A percentile compares a stretch with the other conserved stretches of the same genome.
Conservation (phyloP, 306 rosid species). For the Ziziphus jujuba region DNA sequence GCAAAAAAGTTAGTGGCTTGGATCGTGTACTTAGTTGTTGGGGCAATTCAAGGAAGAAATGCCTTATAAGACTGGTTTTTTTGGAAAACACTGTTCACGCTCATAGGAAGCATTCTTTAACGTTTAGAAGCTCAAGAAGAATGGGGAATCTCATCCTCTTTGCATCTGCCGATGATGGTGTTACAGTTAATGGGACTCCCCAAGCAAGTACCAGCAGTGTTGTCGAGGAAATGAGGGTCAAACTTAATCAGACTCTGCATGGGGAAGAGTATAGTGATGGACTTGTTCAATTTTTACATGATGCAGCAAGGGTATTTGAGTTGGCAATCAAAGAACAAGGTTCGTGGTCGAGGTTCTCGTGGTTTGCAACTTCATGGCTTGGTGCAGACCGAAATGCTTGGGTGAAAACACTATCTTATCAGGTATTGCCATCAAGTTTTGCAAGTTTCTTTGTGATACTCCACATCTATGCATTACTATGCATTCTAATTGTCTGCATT, state of each 20-base stretch:
- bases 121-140: conserved; percentile 44
- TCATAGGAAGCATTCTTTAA: conserved; percentile 43
- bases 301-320: conserved; percentile 90
- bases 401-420: conserved; percentile 81
- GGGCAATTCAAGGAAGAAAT: conserved; percentile 68
- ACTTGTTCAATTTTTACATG: conserved; percentile 84
- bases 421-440: conserved; percentile 47
- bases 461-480: not conserved
- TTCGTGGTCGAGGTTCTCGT: conserved; percentile 47
- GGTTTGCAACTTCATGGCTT: conserved; percentile 92
- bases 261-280: conserved; percentile 66
- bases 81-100: conserved; percentile 35
- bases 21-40: conserved; percentile 49
- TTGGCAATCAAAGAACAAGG: conserved; percentile 76
- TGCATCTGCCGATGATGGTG: conserved; percentile 80
- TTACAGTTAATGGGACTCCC: conserved; percentile 73
- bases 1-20: conserved; percentile 45
- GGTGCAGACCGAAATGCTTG: conserved; percentile 87
- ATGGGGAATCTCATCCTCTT: conserved; percentile 34
- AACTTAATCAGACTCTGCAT: conserved; percentile 64
- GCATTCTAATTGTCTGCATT: conserved; percentile 6
- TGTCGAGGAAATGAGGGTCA: conserved; percentile 67
- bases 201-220: conserved; percentile 59
- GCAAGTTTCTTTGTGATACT: not conserved
- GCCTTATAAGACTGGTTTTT: conserved; percentile 43